Percentiles rank a stretch among this genome's conserved stretches.
Conservation (phyloP, 345 rosid species). For the Eucalyptus shirleyi region DNA sequence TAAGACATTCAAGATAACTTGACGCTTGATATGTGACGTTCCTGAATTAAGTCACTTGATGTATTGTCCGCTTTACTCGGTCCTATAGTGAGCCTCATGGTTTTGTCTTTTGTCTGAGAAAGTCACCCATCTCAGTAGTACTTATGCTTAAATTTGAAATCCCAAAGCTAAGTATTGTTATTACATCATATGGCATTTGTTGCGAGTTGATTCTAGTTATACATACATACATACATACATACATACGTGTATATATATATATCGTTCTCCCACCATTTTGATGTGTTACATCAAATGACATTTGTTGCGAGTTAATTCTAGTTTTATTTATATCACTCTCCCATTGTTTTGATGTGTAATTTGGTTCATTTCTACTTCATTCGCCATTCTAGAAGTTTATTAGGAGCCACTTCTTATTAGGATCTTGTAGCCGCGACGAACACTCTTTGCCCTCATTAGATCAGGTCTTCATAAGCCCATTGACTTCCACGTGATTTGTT, state of each 20-base stretch:
- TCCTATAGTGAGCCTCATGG: fast-evolving
- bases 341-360: neutral
- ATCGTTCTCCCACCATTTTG: too few species aligned
- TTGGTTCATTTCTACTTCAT: neutral
- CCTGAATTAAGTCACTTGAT: neutral
- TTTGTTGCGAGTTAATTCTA: neutral
- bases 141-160: neutral
- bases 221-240: too few species aligned
- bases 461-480: neutral
- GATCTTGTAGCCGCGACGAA: fast-evolving
- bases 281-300: neutral
- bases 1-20: neutral
- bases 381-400: neutral
- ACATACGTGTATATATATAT: too few species aligned
- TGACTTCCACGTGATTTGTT: neutral
- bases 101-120: neutral
- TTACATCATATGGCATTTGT: neutral
- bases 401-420: neutral
- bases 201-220: neutral
- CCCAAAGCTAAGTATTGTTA: neutral
- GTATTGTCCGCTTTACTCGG: fast-evolving
- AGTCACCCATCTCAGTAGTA: neutral
- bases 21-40: neutral
- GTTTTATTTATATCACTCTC: neutral
- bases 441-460: fast-evolving